phyloP scores from a whole-genome alignment of 1,284 basidiomycete species.

The Pseudozyma pruni region DNA sequence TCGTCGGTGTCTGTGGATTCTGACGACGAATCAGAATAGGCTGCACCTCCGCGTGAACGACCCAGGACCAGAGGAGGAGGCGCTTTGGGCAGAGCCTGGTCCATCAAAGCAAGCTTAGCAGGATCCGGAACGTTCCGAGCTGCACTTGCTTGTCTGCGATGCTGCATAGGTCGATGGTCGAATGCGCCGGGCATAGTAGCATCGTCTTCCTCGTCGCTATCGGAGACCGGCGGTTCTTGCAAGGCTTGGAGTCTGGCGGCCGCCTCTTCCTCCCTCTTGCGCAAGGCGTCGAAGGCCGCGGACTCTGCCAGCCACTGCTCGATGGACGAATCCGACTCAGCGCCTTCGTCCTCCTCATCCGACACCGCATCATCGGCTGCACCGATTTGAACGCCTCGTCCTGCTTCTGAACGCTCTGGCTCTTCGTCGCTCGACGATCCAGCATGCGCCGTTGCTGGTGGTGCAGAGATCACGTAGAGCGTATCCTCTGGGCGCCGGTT shows the following conservation, averaged over 20 bases:
- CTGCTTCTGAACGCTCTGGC: background rate
- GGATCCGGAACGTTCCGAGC: conserved; percentile 28
- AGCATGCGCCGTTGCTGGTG: conserved; percentile 13
- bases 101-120: conserved; percentile 31
- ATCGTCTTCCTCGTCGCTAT: conserved; percentile 29
- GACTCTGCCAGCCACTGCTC: conserved; percentile 50
- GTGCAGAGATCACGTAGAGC: conserved; percentile 40
- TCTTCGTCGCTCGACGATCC: conserved; percentile 21
- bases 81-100: conserved; percentile 37
- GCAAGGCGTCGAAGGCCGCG: conserved; percentile 47
- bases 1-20: conserved; percentile 44
- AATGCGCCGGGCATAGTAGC: conserved; percentile 37
- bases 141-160: conserved; percentile 1
- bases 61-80: conserved; percentile 51
- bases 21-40: conserved; percentile 50
- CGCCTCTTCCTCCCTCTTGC: conserved; percentile 45
- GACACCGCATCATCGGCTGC: too few species aligned
- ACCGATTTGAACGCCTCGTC: too few species aligned
- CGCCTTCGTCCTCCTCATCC: conserved; percentile 30
- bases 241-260: conserved; percentile 28
- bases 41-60: conserved; percentile 49
- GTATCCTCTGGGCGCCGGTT: conserved; percentile 43
- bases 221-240: conserved; percentile 10
- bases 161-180: background rate
- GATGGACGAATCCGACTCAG: conserved; percentile 44